A percentile compares a stretch with the other conserved stretches of the same genome.
Evolutionary conservation across 768 basidiomycete genomes (phyloP).

Genomic region (Clavulina sp.): DNA sequence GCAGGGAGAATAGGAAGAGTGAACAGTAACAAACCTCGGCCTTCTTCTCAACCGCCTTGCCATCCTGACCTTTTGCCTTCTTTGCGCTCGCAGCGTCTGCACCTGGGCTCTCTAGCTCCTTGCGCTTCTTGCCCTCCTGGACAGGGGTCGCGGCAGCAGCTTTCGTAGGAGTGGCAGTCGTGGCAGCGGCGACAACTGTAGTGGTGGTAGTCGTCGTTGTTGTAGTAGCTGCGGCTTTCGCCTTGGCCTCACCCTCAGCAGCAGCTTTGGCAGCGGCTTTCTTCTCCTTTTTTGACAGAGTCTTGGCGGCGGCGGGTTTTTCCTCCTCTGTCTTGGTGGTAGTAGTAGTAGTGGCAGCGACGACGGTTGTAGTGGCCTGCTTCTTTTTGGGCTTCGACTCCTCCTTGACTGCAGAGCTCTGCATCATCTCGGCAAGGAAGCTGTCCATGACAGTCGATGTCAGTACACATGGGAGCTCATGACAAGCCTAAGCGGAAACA

Average conservation of each 20-base stretch:
- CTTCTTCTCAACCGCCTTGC: background rate
- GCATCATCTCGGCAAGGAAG: background rate
- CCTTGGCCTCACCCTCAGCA: background rate
- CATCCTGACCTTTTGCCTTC: background rate
- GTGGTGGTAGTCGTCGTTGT: background rate
- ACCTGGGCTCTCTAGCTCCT: constrained; percentile 12
- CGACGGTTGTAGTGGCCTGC: constrained; percentile 21
- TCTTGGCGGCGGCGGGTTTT: constrained; percentile 9
- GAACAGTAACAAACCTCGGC: background rate
- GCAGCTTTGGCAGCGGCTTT: constrained; percentile 8
- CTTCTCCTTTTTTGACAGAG: constrained; percentile 11
- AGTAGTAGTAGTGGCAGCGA: constrained; percentile 14
- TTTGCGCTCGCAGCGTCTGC: background rate
- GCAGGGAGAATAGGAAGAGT: constrained; percentile 1
- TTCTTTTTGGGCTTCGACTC: constrained; percentile 17
- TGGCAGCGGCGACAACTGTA: background rate
- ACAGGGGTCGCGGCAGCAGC: background rate
- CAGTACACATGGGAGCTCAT: background rate
- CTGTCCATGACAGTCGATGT: too few species aligned
- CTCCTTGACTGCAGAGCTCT: background rate
- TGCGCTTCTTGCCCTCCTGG: constrained; percentile 11
- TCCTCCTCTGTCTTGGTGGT: constrained; percentile 10
- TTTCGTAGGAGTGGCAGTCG: background rate
- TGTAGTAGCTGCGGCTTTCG: background rate
- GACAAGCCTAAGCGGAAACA: background rate